Evolutionary conservation across 257 asterid genomes (phyloP), one percentile per base, ranked within the genome.

Genomic region (Hygrophila difformis): DNA sequence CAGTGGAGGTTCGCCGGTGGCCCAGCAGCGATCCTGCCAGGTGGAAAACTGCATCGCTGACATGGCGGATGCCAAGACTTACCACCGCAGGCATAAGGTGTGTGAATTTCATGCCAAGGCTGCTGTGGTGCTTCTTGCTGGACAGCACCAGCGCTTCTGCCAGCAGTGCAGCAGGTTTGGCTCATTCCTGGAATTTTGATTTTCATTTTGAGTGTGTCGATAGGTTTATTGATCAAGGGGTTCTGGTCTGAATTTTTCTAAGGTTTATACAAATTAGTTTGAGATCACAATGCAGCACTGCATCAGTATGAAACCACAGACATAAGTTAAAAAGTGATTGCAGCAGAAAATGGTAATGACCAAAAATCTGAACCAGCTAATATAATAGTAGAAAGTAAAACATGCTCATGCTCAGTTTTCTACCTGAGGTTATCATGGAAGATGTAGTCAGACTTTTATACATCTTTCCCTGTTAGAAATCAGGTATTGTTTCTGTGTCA

Each of bases 81-180:
- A 87, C 63, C 81, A 87, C 55, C 93, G 93, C 14, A 82, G 94
- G 45, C 97, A 87, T 61, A 87, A 74, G 68, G 97, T 81, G 36
- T 87, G 97, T 37, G 86, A 71, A 47, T 62, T 63, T 46, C 97
- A 87, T 61, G 75, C 95, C 48, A 87, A 87, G 77, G 87, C 95
- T 33, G 66, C 79, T 0, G 74, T 64, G 9, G 93, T 83, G 42
- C 60, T 73, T 52, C 66, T 75, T 47, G 49, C 72, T 1, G 94
- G 77, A 57, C 16, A 38, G 34, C 75, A 66, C 40, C 80, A 87
- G 52, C 84, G 97, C 12, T 87, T 87, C 86, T 87, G 94, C 62
- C 97, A 87, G 81, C 97, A 87, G 82, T 87, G 97, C 69, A 87
- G 94, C 92, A 83, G 97, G 97, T 87, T 67, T 26, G 24, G 22